phyloP scores from a whole-genome alignment of 805 yeast species.

The Limtongozyma cylindracea region DNA sequence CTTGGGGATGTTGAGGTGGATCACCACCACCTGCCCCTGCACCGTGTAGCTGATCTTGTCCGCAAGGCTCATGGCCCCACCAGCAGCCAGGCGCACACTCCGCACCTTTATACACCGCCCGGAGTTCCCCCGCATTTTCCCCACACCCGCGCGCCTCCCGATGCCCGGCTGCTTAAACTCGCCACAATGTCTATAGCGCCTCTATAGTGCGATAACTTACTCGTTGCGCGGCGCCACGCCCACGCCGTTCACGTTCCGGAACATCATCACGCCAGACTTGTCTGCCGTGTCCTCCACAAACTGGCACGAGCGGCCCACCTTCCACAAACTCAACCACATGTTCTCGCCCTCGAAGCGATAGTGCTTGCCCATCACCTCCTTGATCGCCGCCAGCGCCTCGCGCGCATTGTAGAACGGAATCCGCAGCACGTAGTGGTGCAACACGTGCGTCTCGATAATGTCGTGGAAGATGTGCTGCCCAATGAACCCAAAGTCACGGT shows the following conservation, averaged over 20 bases:
- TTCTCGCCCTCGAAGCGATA: conserved; percentile 41
- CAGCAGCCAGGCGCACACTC: too few relatives aligned
- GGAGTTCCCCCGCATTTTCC: too few relatives aligned
- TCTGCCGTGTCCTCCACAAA: conserved; percentile 47
- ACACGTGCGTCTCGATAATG: conserved; percentile 75
- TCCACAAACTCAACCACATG: conserved; percentile 49
- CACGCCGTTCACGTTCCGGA: conserved; percentile 36
- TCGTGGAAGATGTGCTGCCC: conserved; percentile 69
- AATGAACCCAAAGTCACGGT: conserved; percentile 59
- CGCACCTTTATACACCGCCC: too few relatives aligned
- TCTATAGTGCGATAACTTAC: too few relatives aligned
- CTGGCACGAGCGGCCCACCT: conserved; percentile 38
- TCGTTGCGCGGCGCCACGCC: conserved; percentile 3
- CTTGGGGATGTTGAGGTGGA: conserved; percentile 37
- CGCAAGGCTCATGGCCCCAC: too few relatives aligned
- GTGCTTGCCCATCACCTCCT: conserved; percentile 68
- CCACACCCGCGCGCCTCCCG: too few relatives aligned
- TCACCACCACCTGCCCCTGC: conserved; percentile 24
- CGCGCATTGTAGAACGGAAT: conserved; percentile 80
- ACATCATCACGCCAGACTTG: conserved; percentile 35
- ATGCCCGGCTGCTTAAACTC: too few relatives aligned
- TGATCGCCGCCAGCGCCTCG: conserved; percentile 52
- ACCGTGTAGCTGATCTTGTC: conserved; percentile 17
- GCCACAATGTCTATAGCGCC: too few relatives aligned
- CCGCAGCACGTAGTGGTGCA: conserved; percentile 64